Evolutionary conservation across 73 alveolate genomes (phyloP).

Genomic region (Paramecium caudatum): DNA sequence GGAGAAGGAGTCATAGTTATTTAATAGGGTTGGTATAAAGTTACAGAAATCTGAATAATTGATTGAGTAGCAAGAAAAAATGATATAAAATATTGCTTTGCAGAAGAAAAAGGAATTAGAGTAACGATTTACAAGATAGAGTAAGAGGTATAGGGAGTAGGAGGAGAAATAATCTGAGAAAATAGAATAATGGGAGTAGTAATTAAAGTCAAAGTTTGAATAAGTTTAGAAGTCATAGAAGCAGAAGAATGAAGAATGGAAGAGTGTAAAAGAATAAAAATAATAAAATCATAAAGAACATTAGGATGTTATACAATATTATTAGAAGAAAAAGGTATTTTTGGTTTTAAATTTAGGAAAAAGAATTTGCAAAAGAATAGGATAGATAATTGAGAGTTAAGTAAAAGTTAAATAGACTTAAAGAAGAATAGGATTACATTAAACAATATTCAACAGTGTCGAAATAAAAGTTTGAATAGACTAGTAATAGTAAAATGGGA

Average conservation of each 20-base stretch:
- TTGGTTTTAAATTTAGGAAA: not conserved
- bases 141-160: not conserved
- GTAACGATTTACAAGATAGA: slow-evolving; percentile 8
- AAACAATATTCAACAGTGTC: not conserved
- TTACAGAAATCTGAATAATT: slow-evolving; percentile 16
- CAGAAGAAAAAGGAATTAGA: not conserved
- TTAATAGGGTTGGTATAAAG: not conserved
- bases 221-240: not conserved
- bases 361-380: not conserved
- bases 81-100: not conserved
- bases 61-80: not conserved
- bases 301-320: not conserved
- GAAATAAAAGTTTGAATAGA: not conserved
- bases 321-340: not conserved
- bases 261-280: not conserved
- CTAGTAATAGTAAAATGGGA: not conserved
- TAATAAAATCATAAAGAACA: not conserved
- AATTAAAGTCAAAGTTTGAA: not conserved
- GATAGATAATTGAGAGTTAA: not conserved
- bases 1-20: not conserved
- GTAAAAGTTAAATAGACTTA: not conserved
- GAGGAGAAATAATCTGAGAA: slow-evolving; percentile 15
- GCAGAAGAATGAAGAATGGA: slow-evolving; percentile 7
- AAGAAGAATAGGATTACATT: slow-evolving; percentile 2
- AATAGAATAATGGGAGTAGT: not conserved